Percentiles rank a stretch among this genome's conserved stretches.
phyloP scores from a whole-genome alignment of 148 eudicot species.

The Pharnaceum exiguum region DNA sequence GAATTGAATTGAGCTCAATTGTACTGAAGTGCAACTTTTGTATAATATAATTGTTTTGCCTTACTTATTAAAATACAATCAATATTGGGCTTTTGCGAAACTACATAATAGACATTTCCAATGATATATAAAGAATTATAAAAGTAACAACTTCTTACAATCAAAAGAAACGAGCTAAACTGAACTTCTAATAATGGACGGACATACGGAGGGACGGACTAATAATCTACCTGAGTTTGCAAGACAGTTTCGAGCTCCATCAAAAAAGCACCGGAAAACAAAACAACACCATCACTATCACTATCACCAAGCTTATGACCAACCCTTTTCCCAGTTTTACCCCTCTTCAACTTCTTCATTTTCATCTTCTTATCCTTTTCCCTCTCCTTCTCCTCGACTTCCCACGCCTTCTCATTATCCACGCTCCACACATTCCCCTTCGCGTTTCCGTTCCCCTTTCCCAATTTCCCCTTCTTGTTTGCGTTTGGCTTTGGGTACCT shows the following conservation, averaged over 20 bases:
- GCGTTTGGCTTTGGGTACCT: conserved; percentile 26
- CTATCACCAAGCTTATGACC: no score
- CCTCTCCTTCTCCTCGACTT: conserved; percentile 30
- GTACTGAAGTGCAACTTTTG: no score
- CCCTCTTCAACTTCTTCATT: conserved; percentile 28
- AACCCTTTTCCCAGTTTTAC: conserved; percentile 40
- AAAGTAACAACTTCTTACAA: no score
- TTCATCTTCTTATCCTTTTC: conserved; percentile 18
- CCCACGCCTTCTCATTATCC: conserved; percentile 62
- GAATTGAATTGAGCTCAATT: background rate
- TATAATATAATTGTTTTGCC: no score
- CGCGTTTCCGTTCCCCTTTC: conserved; percentile 35
- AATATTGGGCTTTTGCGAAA: no score
- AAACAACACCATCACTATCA: conserved; percentile 37
- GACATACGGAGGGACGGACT: background rate
- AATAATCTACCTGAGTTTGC: conserved; percentile 72
- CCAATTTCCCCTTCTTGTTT: conserved; percentile 18
- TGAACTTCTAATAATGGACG: no score
- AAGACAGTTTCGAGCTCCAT: conserved; percentile 79
- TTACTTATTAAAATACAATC: no score
- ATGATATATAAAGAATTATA: no score
- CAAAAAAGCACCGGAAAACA: conserved; percentile 79
- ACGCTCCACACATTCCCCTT: conserved; percentile 95
- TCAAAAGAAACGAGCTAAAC: no score
- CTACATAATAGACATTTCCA: no score